phyloP scores from a whole-genome alignment of 371 early-diverging fungal genomes.

The Mucor mucedo region DNA sequence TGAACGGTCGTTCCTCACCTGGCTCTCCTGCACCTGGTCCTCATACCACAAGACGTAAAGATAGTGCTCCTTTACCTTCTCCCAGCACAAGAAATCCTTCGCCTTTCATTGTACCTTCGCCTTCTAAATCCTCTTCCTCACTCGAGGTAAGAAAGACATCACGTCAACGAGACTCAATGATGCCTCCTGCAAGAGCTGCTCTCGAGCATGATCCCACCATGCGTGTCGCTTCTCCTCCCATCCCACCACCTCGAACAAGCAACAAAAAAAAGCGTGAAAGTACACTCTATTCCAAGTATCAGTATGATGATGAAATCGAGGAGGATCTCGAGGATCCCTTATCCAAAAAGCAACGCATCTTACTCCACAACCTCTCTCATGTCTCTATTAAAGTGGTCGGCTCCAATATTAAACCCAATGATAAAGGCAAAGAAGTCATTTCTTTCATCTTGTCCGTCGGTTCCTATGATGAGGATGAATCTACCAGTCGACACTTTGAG shows the following conservation, averaged over 20 bases:
- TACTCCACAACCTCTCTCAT: constrained; percentile 16
- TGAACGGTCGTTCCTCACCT: constrained; percentile 29
- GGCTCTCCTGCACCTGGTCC: constrained; percentile 29
- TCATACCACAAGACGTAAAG: constrained; percentile 22
- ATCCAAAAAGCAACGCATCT: neutral
- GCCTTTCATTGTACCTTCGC: constrained; percentile 28
- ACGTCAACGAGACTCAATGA: constrained; percentile 36
- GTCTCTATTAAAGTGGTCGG: constrained; percentile 60
- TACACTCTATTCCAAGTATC: neutral
- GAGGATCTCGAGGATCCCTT: neutral
- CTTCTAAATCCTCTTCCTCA: constrained; percentile 35
- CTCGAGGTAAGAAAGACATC: constrained; percentile 29
- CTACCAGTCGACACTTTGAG: constrained; percentile 24
- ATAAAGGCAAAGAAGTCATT: constrained; percentile 79
- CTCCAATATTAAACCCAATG: constrained; percentile 76
- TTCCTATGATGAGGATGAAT: constrained; percentile 17
- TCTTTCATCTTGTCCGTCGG: constrained; percentile 62
- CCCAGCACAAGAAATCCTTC: constrained; percentile 20
- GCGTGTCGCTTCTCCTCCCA: constrained; percentile 48
- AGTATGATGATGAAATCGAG: neutral
- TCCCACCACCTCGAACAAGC: constrained; percentile 1
- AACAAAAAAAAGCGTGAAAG: neutral
- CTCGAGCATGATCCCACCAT: constrained; percentile 45
- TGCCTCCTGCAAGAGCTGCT: constrained; percentile 36
- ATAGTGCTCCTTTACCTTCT: constrained; percentile 26